These are phyloP conservation scores for Lactarius akahatsu DNA, from an alignment of 768 basidiomycete genomes.

Conservation along the genomic window DNA sequence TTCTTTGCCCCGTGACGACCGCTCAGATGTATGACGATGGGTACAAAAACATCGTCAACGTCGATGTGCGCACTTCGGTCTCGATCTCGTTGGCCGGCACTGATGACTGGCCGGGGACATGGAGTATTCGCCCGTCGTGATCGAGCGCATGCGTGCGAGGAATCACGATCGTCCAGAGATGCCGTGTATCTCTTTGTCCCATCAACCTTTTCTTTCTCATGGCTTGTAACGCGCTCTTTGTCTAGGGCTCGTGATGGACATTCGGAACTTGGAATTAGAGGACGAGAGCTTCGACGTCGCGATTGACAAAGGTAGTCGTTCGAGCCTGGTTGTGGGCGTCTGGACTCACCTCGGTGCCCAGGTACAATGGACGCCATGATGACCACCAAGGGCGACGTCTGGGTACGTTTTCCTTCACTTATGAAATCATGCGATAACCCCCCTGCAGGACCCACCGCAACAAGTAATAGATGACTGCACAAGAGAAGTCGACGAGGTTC, in stretches of 20 bases:
- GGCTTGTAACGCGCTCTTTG: not conserved
- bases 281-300: constrained; percentile 69
- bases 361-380: constrained; percentile 91
- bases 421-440: not conserved
- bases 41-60: constrained; percentile 75
- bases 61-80: constrained; percentile 54
- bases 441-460: constrained; percentile 66
- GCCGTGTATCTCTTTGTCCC: constrained; percentile 54
- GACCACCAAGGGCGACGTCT: constrained; percentile 77
- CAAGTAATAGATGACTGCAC: constrained; percentile 69
- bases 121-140: constrained; percentile 73
- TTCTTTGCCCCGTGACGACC: not conserved
- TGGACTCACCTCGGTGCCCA: constrained; percentile 28
- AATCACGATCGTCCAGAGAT: constrained; percentile 62
- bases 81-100: not conserved
- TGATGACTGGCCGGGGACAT: not conserved
- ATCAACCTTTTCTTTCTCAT: not conserved
- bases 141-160: constrained; percentile 67
- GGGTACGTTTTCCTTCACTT: constrained; percentile 45
- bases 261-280: constrained; percentile 63
- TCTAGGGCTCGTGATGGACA: constrained; percentile 83
- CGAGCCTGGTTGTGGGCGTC: not conserved
- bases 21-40: constrained; percentile 84
- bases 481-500: constrained; percentile 71
- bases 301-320: constrained; percentile 69